phyloP scores from a whole-genome alignment of 306 rosid genomes.

The Gleditsia sinensis region DNA sequence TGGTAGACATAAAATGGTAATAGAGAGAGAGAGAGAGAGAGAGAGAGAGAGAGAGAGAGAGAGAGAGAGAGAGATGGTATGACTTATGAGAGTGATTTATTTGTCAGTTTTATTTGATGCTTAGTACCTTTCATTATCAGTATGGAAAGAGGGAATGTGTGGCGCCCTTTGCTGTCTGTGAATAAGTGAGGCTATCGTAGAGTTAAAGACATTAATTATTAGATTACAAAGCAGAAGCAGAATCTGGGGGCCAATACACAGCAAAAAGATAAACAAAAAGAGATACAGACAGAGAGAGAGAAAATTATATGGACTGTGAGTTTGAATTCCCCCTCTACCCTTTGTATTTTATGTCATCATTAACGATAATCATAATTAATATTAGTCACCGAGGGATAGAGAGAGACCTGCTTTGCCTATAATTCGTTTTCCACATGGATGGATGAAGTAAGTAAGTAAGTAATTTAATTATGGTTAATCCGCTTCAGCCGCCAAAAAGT shows the following conservation, averaged over 20 bases:
- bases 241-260: constrained; percentile 31
- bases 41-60: too few species aligned
- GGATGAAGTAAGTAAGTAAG: too few species aligned
- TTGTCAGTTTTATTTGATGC: not conserved
- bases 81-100: not conserved
- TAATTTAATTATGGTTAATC: not conserved
- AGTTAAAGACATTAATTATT: constrained; percentile 41
- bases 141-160: constrained; percentile 8
- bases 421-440: not conserved
- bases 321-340: constrained; percentile 38
- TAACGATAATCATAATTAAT: constrained; percentile 38
- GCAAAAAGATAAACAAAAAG: constrained; percentile 17
- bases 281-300: constrained; percentile 29
- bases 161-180: constrained; percentile 6
- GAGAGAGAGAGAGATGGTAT: not conserved
- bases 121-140: constrained; percentile 16
- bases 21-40: too few species aligned
- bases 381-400: not conserved
- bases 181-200: constrained; percentile 41
- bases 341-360: constrained; percentile 45
- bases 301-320: constrained; percentile 25
- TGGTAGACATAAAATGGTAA: too few species aligned
- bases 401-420: not conserved
- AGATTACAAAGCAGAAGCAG: constrained; percentile 30
- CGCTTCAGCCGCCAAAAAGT: not conserved